A percentile compares a stretch with the other conserved stretches of the same genome.
Evolutionary conservation across 768 basidiomycete species (phyloP).

Genomic region (Podaxis rugospora): DNA sequence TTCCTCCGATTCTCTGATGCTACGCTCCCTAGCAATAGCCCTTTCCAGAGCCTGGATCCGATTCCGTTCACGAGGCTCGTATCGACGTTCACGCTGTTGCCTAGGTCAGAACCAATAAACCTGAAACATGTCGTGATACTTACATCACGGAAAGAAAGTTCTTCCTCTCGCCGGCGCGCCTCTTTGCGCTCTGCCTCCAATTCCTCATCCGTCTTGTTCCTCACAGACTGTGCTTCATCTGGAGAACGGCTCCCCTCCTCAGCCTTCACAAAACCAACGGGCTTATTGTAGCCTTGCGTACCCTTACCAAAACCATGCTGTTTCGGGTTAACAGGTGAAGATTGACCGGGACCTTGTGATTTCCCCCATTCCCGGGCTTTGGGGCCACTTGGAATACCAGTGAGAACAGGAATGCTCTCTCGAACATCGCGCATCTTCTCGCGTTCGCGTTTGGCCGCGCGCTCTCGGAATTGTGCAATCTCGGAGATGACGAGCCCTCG

Average conservation of each 20-base stretch:
- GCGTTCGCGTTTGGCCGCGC: slow-evolving; percentile 85
- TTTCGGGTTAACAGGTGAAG: slow-evolving; percentile 25
- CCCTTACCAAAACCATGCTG: slow-evolving; percentile 59
- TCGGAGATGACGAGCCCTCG: slow-evolving; percentile 93
- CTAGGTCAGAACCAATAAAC: slow-evolving; percentile 3
- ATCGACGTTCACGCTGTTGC: slow-evolving; percentile 83
- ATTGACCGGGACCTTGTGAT: slow-evolving; percentile 34
- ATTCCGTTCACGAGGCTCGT: slow-evolving; percentile 83
- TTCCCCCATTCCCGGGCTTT: slow-evolving; percentile 80
- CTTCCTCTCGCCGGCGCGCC: slow-evolving; percentile 71
- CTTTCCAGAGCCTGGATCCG: slow-evolving; percentile 77
- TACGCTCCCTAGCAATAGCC: slow-evolving; percentile 66
- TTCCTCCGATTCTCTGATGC: slow-evolving; percentile 72
- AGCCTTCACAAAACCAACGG: slow-evolving; percentile 79
- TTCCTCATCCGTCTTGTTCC: slow-evolving; percentile 80
- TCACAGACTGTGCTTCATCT: slow-evolving; percentile 29
- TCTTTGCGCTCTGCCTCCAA: slow-evolving; percentile 80
- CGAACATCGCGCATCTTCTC: slow-evolving; percentile 83
- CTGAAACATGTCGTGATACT: slow-evolving; percentile 26
- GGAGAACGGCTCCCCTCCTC: slow-evolving; percentile 35
- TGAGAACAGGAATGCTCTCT: slow-evolving; percentile 45
- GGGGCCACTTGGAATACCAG: slow-evolving; percentile 62
- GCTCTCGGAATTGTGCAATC: slow-evolving; percentile 94
- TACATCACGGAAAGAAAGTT: slow-evolving; percentile 83
- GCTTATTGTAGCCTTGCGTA: slow-evolving; percentile 73